Evolutionary conservation across 177 flowering plant genomes (phyloP).

Genomic region (Telopea speciosissima): DNA sequence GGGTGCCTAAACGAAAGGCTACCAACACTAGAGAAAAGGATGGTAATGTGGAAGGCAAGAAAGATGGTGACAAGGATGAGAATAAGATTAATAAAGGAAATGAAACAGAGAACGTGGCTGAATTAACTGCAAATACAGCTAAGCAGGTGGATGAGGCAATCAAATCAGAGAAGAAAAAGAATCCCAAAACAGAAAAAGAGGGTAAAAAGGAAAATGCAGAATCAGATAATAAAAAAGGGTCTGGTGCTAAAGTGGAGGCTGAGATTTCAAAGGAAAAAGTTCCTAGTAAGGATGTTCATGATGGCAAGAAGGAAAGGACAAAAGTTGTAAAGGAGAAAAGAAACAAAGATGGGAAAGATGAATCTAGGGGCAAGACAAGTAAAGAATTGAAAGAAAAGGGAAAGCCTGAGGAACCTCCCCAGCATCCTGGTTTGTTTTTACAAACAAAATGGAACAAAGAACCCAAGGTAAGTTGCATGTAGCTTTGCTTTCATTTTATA

Average conservation of each 20-base stretch:
- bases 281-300: slow-evolving; percentile 27
- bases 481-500: neutral
- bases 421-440: slow-evolving; percentile 71
- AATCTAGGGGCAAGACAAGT: slow-evolving; percentile 33
- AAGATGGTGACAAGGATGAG: slow-evolving; percentile 7
- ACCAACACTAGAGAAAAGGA: slow-evolving; percentile 18
- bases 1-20: slow-evolving; percentile 58
- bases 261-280: slow-evolving; percentile 27
- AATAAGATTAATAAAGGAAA: slow-evolving; percentile 15
- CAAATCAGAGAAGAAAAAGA: slow-evolving; percentile 19
- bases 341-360: slow-evolving; percentile 41
- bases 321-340: slow-evolving; percentile 50
- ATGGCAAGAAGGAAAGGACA: slow-evolving; percentile 24
- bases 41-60: slow-evolving; percentile 22
- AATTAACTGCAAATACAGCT: slow-evolving; percentile 13
- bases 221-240: slow-evolving; percentile 21
- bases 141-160: slow-evolving; percentile 17
- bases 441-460: neutral
- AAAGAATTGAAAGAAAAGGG: slow-evolving; percentile 58
- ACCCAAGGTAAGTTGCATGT: slow-evolving; percentile 51
- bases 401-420: slow-evolving; percentile 68
- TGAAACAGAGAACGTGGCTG: slow-evolving; percentile 17
- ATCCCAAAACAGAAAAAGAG: slow-evolving; percentile 2
- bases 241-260: slow-evolving; percentile 22
- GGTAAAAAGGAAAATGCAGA: slow-evolving; percentile 19